These are phyloP conservation scores for Albatrellus ellisii DNA, from an alignment of 768 basidiomycete genomes.

Conservation along the genomic window DNA sequence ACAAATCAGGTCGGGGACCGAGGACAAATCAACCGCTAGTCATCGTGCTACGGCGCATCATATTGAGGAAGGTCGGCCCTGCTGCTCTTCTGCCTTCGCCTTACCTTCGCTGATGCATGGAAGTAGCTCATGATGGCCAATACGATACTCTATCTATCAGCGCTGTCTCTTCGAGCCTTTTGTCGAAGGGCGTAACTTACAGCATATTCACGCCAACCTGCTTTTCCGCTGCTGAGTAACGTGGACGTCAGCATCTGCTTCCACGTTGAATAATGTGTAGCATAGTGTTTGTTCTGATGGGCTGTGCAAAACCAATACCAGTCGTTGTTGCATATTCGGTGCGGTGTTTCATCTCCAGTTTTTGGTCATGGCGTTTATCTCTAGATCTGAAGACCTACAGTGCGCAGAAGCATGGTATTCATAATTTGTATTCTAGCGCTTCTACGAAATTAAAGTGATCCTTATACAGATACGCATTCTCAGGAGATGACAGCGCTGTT, in stretches of 20 bases:
- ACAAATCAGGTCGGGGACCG: too few species aligned
- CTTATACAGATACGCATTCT: not conserved
- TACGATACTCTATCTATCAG: not conserved
- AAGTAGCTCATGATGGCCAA: not conserved
- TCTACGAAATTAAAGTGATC: not conserved
- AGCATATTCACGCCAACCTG: conserved; percentile 48
- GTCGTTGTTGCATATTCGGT: not conserved
- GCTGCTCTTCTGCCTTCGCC: not conserved
- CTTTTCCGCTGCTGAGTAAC: conserved; percentile 39
- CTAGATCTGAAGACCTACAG: not conserved
- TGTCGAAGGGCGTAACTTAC: conserved; percentile 41
- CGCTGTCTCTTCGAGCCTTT: conserved; percentile 33
- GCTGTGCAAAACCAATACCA: not conserved
- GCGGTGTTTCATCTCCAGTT: not conserved
- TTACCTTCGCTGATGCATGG: not conserved
- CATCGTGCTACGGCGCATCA: too few species aligned
- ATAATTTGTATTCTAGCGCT: not conserved
- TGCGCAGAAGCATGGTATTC: not conserved
- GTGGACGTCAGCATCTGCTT: conserved; percentile 33
- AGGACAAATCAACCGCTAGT: too few species aligned
- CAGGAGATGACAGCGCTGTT: conserved; percentile 24
- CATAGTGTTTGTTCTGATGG: not conserved
- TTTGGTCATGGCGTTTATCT: not conserved
- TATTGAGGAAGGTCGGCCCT: too few species aligned
- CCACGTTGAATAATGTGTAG: not conserved